These are phyloP conservation scores for Lipomyces mesembrius DNA, from an alignment of 805 yeast genomes.

Conservation along the genomic window DNA sequence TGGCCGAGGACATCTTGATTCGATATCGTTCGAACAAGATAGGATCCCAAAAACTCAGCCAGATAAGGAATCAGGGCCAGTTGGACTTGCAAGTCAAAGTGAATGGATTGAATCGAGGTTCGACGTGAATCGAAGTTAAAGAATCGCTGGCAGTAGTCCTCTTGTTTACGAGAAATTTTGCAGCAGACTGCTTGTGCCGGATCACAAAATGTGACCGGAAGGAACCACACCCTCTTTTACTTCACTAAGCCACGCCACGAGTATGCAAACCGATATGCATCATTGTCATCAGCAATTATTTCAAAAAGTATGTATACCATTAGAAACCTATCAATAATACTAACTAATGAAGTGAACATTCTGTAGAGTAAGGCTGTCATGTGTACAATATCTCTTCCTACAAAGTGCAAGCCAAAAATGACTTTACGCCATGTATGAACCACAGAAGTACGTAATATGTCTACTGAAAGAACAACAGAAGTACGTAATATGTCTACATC, in stretches of 20 bases:
- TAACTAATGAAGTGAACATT: background rate
- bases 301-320: background rate
- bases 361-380: background rate
- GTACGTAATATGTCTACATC: background rate
- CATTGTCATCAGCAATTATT: too few relatives aligned
- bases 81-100: background rate
- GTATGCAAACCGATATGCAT: too few relatives aligned
- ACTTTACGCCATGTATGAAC: too few relatives aligned
- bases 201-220: background rate
- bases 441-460: background rate
- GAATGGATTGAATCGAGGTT: background rate
- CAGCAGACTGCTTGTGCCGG: background rate
- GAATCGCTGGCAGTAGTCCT: background rate
- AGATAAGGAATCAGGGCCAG: background rate
- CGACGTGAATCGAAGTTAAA: background rate
- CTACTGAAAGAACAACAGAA: background rate
- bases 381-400: background rate
- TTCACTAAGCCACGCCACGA: too few relatives aligned
- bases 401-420: background rate
- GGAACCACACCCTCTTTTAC: too few relatives aligned
- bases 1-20: conserved; percentile 15
- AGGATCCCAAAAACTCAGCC: background rate
- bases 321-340: background rate
- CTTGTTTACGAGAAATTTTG: background rate
- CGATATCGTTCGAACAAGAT: background rate